Conservation (phyloP, 202 grass and related monocot species). For the Cymbopogon flexuosus region DNA sequence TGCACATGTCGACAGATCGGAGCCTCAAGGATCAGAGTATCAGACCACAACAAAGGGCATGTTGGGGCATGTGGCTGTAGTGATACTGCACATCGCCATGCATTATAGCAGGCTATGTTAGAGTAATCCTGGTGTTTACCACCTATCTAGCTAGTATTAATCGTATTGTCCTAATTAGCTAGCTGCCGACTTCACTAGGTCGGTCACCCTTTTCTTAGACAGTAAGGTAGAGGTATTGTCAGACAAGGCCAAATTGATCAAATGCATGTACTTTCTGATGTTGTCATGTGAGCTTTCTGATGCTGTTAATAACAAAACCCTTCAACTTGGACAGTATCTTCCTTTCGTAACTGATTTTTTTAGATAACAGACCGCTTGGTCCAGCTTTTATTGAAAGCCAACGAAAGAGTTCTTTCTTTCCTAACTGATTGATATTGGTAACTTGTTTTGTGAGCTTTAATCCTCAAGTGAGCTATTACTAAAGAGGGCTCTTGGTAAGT, state of each 20-base stretch:
- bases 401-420: no score
- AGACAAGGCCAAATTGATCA: background rate
- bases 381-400: no score
- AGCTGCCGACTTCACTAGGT: background rate
- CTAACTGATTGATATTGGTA: background rate
- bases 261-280: background rate
- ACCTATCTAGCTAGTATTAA: background rate
- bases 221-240: background rate
- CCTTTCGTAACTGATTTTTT: background rate
- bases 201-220: background rate
- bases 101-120: background rate
- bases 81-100: background rate
- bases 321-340: background rate
- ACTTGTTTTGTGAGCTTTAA: background rate
- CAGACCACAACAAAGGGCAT: background rate
- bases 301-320: background rate
- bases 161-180: background rate
- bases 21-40: background rate
- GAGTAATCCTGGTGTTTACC: background rate
- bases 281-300: background rate
- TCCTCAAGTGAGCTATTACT: background rate
- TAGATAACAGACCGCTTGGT: no score
- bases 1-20: background rate
- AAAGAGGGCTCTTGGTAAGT: background rate
- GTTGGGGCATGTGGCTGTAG: background rate